phyloP scores from a whole-genome alignment of 768 basidiomycete genomes.

The Sporobolomyces roseus region DNA sequence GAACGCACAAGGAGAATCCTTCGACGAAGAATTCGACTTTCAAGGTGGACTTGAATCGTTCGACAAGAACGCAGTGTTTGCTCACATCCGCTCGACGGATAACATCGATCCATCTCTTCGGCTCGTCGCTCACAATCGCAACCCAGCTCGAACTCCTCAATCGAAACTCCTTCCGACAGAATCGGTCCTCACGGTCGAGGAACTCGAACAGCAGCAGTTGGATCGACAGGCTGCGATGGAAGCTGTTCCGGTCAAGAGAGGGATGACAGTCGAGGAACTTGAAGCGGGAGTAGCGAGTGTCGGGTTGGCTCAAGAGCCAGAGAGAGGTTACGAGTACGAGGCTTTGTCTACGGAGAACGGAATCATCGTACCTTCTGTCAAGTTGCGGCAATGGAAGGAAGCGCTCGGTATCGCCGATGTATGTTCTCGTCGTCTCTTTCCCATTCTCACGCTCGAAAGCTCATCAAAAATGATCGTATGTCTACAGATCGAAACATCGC shows the following conservation, averaged over 20 bases:
- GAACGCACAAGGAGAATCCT: not conserved
- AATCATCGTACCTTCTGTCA: not conserved
- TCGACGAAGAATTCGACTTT: conserved; percentile 43
- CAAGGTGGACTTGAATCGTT: conserved; percentile 26
- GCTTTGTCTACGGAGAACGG: not conserved
- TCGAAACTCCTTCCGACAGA: conserved; percentile 45
- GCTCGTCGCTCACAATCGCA: conserved; percentile 43
- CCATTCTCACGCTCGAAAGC: rapidly evolving
- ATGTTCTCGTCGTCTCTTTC: not conserved
- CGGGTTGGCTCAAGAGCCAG: not conserved
- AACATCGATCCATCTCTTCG: conserved; percentile 41
- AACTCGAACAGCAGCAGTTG: conserved; percentile 18
- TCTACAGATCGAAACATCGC: conserved; percentile 32
- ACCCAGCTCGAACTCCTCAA: conserved; percentile 2
- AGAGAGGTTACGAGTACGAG: not conserved
- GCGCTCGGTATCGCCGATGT: conserved; percentile 32
- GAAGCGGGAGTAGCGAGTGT: conserved; percentile 2
- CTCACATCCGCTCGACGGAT: conserved; percentile 37
- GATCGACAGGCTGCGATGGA: conserved; percentile 6
- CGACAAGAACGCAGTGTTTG: conserved; percentile 40
- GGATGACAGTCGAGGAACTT: not conserved
- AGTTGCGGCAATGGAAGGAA: conserved; percentile 23
- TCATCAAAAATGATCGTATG: not conserved
- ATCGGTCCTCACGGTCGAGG: conserved; percentile 28
- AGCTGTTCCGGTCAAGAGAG: not conserved